These are phyloP conservation scores for Gryganskiella cystojenkinii DNA, from an alignment of 192 early-diverging fungal species.

Conservation along the genomic window DNA sequence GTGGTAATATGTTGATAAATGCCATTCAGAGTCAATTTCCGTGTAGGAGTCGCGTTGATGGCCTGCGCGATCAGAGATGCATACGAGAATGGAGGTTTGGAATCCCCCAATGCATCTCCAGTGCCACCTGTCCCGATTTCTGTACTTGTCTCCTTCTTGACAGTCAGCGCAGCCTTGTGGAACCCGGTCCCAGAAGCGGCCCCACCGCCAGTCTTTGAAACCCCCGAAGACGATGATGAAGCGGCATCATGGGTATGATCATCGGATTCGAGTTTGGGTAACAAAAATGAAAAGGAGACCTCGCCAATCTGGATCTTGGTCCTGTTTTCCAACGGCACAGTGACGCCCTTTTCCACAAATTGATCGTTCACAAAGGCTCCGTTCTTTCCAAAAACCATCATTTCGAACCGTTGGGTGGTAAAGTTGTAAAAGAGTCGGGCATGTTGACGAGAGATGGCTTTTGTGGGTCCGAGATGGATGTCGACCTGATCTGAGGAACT, in stretches of 20 bases:
- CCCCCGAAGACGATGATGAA: constrained; percentile 4
- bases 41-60: constrained; percentile 76
- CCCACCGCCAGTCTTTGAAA: constrained; percentile 4
- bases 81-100: constrained; percentile 90
- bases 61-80: constrained; percentile 91
- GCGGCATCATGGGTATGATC: constrained; percentile 27
- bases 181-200: not conserved
- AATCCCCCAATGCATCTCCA: constrained; percentile 30
- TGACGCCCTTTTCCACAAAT: constrained; percentile 75
- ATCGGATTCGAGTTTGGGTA: constrained; percentile 68
- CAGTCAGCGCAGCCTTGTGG: not conserved
- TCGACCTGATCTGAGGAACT: constrained; percentile 77
- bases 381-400: constrained; percentile 90
- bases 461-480: constrained; percentile 85
- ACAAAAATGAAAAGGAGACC: constrained; percentile 81
- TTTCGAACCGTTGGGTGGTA: constrained; percentile 80
- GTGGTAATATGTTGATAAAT: constrained; percentile 89
- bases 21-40: constrained; percentile 86
- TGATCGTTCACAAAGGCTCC: constrained; percentile 88
- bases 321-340: constrained; percentile 73
- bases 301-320: constrained; percentile 90
- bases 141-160: constrained; percentile 4
- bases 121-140: not conserved
- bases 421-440: constrained; percentile 90
- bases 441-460: constrained; percentile 88